Conservation (phyloP, 306 rosid genomes). For the Sindora glabra region DNA sequence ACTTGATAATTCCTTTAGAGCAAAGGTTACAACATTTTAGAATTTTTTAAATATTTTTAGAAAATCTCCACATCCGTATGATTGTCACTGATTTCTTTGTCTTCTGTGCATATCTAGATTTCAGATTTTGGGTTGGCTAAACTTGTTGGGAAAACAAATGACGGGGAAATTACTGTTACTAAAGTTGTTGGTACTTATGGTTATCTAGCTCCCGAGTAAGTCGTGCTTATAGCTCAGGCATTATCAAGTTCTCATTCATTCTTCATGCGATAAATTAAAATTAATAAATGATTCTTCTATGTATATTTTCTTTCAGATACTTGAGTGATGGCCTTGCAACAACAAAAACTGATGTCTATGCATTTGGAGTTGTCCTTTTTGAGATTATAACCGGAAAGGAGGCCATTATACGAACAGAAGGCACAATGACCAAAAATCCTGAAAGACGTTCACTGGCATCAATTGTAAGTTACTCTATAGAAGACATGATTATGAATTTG, state of each 20-base stretch:
- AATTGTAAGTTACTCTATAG: slow-evolving; percentile 51
- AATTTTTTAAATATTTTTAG: slow-evolving; percentile 3
- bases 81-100: slow-evolving; percentile 2
- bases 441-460: slow-evolving; percentile 91
- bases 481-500: background rate
- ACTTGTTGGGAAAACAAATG: slow-evolving; percentile 66
- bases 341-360: slow-evolving; percentile 83
- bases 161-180: slow-evolving; percentile 74
- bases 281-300: background rate
- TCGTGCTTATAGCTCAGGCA: background rate
- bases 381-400: slow-evolving; percentile 87
- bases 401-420: slow-evolving; percentile 81
- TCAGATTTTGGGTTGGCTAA: slow-evolving; percentile 98
- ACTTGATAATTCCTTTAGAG: slow-evolving; percentile 82
- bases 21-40: slow-evolving; percentile 47
- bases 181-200: slow-evolving; percentile 98
- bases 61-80: slow-evolving; percentile 1
- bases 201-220: slow-evolving; percentile 98
- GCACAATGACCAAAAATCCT: slow-evolving; percentile 48
- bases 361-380: slow-evolving; percentile 87
- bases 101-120: slow-evolving; percentile 52
- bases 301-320: slow-evolving; percentile 46
- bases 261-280: background rate
- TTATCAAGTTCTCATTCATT: background rate
- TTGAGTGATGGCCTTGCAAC: slow-evolving; percentile 92